Evolutionary conservation across 108 stramenopile genomes (phyloP).

Genomic region (Cylindrotheca closterium): DNA sequence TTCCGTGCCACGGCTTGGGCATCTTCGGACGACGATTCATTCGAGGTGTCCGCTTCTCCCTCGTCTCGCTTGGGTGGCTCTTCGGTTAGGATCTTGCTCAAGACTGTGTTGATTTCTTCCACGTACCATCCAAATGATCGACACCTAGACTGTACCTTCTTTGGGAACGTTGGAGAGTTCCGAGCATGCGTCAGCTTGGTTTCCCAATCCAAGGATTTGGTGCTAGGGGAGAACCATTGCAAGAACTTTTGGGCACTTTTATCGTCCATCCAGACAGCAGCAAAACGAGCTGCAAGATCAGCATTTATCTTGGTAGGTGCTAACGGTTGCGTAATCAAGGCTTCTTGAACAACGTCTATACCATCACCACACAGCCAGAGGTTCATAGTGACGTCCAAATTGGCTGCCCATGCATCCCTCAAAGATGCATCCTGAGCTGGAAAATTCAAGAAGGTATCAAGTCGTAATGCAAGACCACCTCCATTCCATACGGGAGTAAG

Average conservation of each 20-base stretch:
- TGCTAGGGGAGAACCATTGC: conserved; percentile 31
- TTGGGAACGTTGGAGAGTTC: conserved; percentile 43
- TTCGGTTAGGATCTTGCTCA: conserved; percentile 19
- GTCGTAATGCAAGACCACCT: conserved; percentile 61
- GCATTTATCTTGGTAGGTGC: conserved; percentile 9
- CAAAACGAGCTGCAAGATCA: conserved; percentile 55
- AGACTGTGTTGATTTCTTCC: conserved; percentile 41
- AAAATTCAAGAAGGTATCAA: conserved; percentile 65
- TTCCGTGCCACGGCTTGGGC: background rate
- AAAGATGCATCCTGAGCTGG: conserved; percentile 56
- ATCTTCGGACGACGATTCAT: background rate
- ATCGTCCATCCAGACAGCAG: conserved; percentile 77
- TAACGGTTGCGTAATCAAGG: conserved; percentile 15
- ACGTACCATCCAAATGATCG: conserved; percentile 80
- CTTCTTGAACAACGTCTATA: conserved; percentile 66
- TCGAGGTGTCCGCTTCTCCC: background rate
- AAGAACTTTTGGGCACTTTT: conserved; percentile 37
- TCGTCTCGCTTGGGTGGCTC: background rate
- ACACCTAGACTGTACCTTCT: conserved; percentile 52
- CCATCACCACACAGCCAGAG: conserved; percentile 90
- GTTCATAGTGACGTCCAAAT: conserved; percentile 75
- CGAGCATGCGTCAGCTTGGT: conserved; percentile 49
- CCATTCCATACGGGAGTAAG: conserved; percentile 60
- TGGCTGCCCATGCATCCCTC: conserved; percentile 53
- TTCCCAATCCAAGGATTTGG: conserved; percentile 52